Evolutionary conservation across 805 yeast species (phyloP), one percentile per base, ranked within the genome.

Genomic region (Candida nitratophila): DNA sequence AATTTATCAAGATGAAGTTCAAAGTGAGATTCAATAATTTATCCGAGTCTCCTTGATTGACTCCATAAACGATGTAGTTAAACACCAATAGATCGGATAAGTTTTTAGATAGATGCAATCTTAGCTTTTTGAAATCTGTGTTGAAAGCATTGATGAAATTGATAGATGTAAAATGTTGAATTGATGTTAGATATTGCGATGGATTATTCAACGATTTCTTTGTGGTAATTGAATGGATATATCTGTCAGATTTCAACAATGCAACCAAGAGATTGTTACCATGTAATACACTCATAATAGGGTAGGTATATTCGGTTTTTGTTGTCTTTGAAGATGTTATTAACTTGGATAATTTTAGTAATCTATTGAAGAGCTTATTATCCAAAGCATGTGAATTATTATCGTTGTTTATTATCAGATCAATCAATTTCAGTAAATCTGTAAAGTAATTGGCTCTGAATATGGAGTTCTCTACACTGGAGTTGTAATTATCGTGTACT

Each of bases 361-460:
- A 48, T 45, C 68, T 62, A 1, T 45, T 47, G 35, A 52, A 57
- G 8, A 59, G 44, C 48, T 63, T 65, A 19, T 55, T 61, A 40
- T 59, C 65, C 34, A 64, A 36, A 15, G 56, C 51, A 27, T 51
- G 50, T 39, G 54, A 55, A 32, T 57, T 54, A 32, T 53, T 55
- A 43, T 61, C 68, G 37, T 50, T 53, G 1, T 54, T 49, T 15
- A 61, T 42, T 6, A 65, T 53, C 10, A 60, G 52, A 43, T 63
- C 64, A 11, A 58, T 49, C 30, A 64, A 47, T 32, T 54, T 44
- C 6, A 57, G 49, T 51, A 60, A 47, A 44, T 60, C 64, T 5
- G 61, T 54, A 37, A 64, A 56, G 42, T 63, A 65, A 41, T 55
- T 59, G 0, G 68, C 66, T 24, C 44, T 56, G 46, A 63, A 64